Percentiles rank a stretch among this genome's conserved stretches.
Conservation (phyloP, 2,329 filamentous ascomycete genomes). For the Talaromyces piceae region DNA sequence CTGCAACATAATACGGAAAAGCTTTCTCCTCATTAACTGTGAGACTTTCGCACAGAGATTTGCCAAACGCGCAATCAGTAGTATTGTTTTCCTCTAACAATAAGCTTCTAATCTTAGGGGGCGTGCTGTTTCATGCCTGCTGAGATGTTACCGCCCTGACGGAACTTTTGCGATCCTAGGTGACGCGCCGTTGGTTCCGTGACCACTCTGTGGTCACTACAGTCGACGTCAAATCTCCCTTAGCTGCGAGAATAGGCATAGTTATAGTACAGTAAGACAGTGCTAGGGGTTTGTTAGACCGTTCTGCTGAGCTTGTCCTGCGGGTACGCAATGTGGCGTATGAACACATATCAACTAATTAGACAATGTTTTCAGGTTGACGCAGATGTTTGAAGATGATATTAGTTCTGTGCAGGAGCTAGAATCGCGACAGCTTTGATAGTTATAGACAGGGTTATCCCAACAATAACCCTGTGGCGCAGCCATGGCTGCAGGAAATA, state of each 20-base stretch:
- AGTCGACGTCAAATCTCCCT: conserved; percentile 48
- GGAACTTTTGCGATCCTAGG: conserved; percentile 48
- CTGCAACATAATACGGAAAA: too few species aligned
- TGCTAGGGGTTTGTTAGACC: conserved; percentile 48
- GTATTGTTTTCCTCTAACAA: too few species aligned
- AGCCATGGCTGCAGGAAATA: background rate
- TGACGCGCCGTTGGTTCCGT: conserved; percentile 47
- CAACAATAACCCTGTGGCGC: background rate
- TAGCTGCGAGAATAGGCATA: conserved; percentile 42
- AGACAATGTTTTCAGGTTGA: too few species aligned
- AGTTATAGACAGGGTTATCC: background rate
- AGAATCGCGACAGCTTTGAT: background rate
- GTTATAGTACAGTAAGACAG: conserved; percentile 42
- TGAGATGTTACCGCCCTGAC: too few species aligned
- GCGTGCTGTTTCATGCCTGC: too few species aligned
- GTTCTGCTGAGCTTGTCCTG: conserved; percentile 19
- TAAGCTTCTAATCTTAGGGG: too few species aligned
- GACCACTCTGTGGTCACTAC: conserved; percentile 45
- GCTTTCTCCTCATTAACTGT: too few species aligned
- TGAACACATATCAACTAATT: too few species aligned
- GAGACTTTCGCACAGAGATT: too few species aligned
- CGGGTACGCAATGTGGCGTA: too few species aligned
- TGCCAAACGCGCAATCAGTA: too few species aligned
- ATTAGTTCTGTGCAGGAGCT: background rate
- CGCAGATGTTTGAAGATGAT: background rate